Evolutionary conservation across 495 filamentous ascomycete genomes (phyloP), one percentile per base, ranked within the genome.

Genomic region (Lophiostoma macrostomum): DNA sequence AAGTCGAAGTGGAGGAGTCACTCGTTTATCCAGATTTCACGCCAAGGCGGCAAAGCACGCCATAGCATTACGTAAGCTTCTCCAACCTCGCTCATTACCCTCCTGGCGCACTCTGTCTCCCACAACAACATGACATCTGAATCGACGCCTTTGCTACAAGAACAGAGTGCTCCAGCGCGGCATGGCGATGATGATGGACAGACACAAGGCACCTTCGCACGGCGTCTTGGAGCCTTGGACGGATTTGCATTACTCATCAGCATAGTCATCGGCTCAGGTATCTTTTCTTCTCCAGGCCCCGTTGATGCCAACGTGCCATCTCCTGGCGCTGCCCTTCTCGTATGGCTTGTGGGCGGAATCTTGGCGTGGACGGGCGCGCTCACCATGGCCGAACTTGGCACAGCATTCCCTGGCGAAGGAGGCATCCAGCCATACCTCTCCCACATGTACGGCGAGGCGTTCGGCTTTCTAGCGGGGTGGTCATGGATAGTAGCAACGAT

Each of bases 401-500:
- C 76, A 4, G 73, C 75, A 0, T 76, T 82, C 41, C 76, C 75
- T 0, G 71, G 68, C 25, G 70, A 74, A 41, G 72, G 74, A 66
- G 78, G 74, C 68, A 71, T 80, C 12, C 78, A 81, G 61, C 74
- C 73, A 1, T 80, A 75, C 51, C 70, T 82, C 4, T 71, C 71
- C 46, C 71, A 79, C 65, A 75, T 78, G 19, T 82, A 73, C 50
- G 79, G 79, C 1, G 77, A 81, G 41, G 58, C 75, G 0, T 70
- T 76, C 55, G 79, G 74, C 16, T 80, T 79, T 56, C 51, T 80
- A 12, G 72, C 73, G 0, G 76, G 76, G 0, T 82, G 79, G 79
- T 78, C 73, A 0, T 81, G 78, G 79, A 73, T 81, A 37, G 73
- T 77, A 0, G 76, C 74, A 12, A 73, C 79, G 11, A 81, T 77